Conservation (phyloP, 208 protist genomes). For the Crithidia sp. region DNA sequence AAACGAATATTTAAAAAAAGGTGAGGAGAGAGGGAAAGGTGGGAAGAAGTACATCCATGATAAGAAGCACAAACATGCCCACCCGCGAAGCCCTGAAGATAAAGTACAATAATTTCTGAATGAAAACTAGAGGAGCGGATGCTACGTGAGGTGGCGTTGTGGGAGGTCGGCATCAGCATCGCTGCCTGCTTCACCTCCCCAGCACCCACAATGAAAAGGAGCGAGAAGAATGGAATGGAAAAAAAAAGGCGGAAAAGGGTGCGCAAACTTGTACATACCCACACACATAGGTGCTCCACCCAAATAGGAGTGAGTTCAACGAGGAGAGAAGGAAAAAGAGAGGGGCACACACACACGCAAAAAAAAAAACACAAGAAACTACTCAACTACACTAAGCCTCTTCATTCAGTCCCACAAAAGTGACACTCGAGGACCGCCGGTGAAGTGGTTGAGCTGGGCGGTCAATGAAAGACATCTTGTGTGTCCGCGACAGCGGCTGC, state of each 20-base stretch:
- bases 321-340: not conserved
- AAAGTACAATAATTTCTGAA: too few species aligned
- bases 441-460: not conserved
- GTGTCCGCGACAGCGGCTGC: not conserved
- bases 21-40: too few species aligned
- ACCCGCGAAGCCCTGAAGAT: too few species aligned
- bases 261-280: not conserved
- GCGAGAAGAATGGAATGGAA: conserved; percentile 1
- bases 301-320: not conserved
- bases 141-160: too few species aligned
- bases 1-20: not conserved
- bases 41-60: too few species aligned
- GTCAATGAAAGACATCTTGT: not conserved
- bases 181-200: too few species aligned
- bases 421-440: conserved; percentile 15
- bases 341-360: not conserved
- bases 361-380: conserved; percentile 5
- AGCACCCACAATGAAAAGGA: not conserved
- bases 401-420: conserved; percentile 11
- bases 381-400: not conserved
- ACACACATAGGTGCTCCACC: not conserved
- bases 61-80: too few species aligned
- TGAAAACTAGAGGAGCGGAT: too few species aligned
- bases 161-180: too few species aligned
- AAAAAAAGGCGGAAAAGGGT: not conserved